These are phyloP conservation scores for Penicillium lividum DNA, from an alignment of 495 filamentous ascomycete genomes.

Conservation along the genomic window DNA sequence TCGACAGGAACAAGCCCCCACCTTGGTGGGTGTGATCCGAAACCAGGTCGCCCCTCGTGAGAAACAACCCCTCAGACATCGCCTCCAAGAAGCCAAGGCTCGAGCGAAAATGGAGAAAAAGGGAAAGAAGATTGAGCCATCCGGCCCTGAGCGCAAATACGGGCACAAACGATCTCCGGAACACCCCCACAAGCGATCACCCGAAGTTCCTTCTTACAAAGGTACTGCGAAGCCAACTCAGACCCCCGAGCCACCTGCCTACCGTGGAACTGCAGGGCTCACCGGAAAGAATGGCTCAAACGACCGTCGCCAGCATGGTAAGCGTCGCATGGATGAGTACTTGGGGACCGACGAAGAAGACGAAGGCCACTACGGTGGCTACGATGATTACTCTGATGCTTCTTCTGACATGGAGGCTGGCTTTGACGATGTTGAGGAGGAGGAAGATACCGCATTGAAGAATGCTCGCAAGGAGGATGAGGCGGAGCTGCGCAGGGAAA, in stretches of 20 bases:
- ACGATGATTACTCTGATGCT: slow-evolving; percentile 57
- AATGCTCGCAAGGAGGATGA: slow-evolving; percentile 60
- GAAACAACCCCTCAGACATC: slow-evolving; percentile 26
- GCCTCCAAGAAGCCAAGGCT: slow-evolving; percentile 33
- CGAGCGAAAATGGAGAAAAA: slow-evolving; percentile 35
- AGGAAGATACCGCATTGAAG: slow-evolving; percentile 54
- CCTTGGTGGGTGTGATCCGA: slow-evolving; percentile 36
- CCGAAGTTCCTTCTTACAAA: slow-evolving; percentile 46
- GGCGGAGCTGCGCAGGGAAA: slow-evolving; percentile 55
- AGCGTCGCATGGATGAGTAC: slow-evolving; percentile 46
- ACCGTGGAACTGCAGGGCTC: slow-evolving; percentile 58
- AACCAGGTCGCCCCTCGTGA: slow-evolving; percentile 42
- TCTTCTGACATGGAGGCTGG: slow-evolving; percentile 70
- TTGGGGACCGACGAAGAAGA: slow-evolving; percentile 51
- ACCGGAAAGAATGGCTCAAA: slow-evolving; percentile 27
- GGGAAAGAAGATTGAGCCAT: slow-evolving; percentile 27
- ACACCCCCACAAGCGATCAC: neutral
- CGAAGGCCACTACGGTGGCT: slow-evolving; percentile 47
- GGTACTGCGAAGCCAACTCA: slow-evolving; percentile 52
- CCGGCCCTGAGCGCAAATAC: neutral
- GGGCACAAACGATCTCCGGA: neutral
- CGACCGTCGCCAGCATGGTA: slow-evolving; percentile 40
- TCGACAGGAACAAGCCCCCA: slow-evolving; percentile 38
- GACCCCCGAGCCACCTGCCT: slow-evolving; percentile 39
- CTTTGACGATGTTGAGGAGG: slow-evolving; percentile 57